Base-by-base conservation (phyloP, 176 grass and related monocot species). In the Oropetium thomaeum region DNA sequence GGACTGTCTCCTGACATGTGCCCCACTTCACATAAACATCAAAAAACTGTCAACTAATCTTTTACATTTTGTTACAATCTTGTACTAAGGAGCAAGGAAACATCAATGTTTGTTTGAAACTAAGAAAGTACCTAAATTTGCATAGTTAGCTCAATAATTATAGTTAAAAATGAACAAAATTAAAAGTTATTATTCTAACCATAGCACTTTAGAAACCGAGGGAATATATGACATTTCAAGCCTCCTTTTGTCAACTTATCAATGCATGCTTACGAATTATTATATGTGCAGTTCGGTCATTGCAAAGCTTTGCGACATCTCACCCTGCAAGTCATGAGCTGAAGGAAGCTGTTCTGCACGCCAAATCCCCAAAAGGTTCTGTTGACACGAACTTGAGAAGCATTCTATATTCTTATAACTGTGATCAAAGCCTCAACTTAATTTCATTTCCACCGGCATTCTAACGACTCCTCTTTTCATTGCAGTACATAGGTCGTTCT, bases 401-500 rank as follows among this genome's bases (percentile, higher is more conserved):
- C 51, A 49, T 60, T 74, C 40, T 13, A 67, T 85, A n/a, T n/a
- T n/a, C 69, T 67, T 49, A 51, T 13, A 47, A 11, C 52, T 32
- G n/a, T 63, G 14, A 39, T 2, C 32, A 43, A 34, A 25, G 13
- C 17, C 28, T 4, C 3, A 19, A 53, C 20, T 6, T 23, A 9
- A 0, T 0, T 38, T 39, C 20, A 8, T 40, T 26, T 48, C 23
- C 23, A 31, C 17, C 5, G 4, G 47, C 37, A 29, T 57, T 27
- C 58, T 67, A 83, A 42, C 74, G 58, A 27, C 31, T 20, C 25
- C 43, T 27, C 77, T 83, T 54, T 13, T 37, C n/a, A 11, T 67
- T 48, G 69, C 88, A 95, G 92, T 65, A 13, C 82, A 83, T 62
- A 82, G 85, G 29, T 88, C 82, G 3, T 88, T 95, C 75, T 91